These are phyloP conservation scores for Russula compacta DNA, from an alignment of 768 basidiomycete species.

Conservation along the genomic window DNA sequence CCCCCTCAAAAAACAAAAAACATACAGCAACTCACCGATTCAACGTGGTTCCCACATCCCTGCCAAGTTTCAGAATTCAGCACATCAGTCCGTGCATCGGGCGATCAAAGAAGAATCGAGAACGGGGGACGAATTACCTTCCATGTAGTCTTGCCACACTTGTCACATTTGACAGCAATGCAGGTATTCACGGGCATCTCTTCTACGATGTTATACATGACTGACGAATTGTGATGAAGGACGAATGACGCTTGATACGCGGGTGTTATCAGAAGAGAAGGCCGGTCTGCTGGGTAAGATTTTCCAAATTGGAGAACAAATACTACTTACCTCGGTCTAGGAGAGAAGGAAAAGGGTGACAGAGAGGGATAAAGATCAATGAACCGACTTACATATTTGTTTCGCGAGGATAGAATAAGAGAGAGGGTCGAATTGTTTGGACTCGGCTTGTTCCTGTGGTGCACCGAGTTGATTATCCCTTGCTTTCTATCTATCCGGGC, in stretches of 20 bases:
- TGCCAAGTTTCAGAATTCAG: neutral
- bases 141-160: constrained; percentile 27
- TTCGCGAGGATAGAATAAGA: neutral
- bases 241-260: neutral
- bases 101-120: neutral
- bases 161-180: constrained; percentile 22
- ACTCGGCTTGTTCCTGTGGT: too few species aligned
- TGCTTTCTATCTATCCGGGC: too few species aligned
- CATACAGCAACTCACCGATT: constrained; percentile 11
- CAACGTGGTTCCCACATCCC: constrained; percentile 21
- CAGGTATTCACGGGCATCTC: constrained; percentile 19
- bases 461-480: too few species aligned
- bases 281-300: neutral
- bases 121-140: constrained; percentile 13
- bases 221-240: neutral
- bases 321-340: neutral
- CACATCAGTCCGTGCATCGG: neutral
- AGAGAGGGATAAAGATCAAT: neutral
- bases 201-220: constrained; percentile 1
- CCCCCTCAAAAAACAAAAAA: neutral
- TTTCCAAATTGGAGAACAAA: neutral
- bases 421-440: neutral
- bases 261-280: neutral
- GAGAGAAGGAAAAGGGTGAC: too few species aligned
- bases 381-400: neutral